These are phyloP conservation scores for Pichia sp. DNA, from an alignment of 1,139 yeast species.

Conservation along the genomic window DNA sequence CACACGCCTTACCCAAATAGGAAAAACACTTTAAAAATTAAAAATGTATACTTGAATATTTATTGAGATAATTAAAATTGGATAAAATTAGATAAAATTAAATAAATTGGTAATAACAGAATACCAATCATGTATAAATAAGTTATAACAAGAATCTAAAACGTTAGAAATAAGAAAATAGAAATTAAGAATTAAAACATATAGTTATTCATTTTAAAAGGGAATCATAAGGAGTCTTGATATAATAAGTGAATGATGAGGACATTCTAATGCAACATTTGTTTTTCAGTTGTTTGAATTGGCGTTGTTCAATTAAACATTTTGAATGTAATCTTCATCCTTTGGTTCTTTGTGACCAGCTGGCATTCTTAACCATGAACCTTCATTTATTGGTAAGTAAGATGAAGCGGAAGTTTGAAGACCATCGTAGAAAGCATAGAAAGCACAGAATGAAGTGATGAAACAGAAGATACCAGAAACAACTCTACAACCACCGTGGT, in stretches of 20 bases:
- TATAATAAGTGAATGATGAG: background rate
- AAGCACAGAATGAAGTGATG: constrained; percentile 36
- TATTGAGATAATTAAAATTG: background rate
- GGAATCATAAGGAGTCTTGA: background rate
- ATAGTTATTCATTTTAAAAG: background rate
- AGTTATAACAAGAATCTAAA: background rate
- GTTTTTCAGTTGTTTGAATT: background rate
- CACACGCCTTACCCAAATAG: no score
- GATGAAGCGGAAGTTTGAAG: constrained; percentile 18
- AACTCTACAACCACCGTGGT: constrained; percentile 27
- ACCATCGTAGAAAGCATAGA: constrained; percentile 31
- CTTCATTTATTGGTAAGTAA: constrained; percentile 23
- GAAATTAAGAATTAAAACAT: background rate
- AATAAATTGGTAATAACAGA: background rate
- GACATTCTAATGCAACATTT: background rate
- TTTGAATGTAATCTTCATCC: constrained; percentile 12
- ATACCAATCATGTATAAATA: background rate
- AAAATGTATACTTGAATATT: no score
- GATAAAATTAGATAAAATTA: background rate
- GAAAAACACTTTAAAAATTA: no score
- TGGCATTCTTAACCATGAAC: constrained; percentile 26
- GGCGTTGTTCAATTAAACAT: constrained; percentile 3
- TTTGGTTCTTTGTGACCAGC: constrained; percentile 21
- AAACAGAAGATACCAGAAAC: constrained; percentile 42
- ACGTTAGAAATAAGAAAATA: background rate